phyloP scores from a whole-genome alignment of 192 early-diverging fungal genomes.

The Coemansia sp. region DNA sequence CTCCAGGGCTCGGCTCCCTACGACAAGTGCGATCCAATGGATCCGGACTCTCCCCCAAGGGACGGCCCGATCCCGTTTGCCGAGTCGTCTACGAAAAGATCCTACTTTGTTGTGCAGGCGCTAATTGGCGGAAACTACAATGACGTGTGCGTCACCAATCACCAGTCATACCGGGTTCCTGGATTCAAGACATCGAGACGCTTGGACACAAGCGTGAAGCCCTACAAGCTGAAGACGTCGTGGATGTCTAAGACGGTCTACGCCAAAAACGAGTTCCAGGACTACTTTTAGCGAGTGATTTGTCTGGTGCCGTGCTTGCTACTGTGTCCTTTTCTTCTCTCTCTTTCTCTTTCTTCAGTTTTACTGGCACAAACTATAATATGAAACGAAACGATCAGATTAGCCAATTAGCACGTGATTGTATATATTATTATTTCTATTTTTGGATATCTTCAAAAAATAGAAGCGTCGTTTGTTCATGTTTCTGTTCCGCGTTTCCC shows the following conservation, averaged over 20 bases:
- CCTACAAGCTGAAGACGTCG: neutral
- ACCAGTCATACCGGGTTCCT: slow-evolving; percentile 1
- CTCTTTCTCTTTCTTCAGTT: too few species aligned
- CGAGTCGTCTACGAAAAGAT: neutral
- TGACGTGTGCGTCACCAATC: slow-evolving; percentile 1
- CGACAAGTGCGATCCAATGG: slow-evolving; percentile 4
- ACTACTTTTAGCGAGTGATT: slow-evolving; percentile 1
- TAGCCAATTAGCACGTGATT: neutral
- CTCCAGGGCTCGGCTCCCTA: neutral
- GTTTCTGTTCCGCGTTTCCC: too few species aligned
- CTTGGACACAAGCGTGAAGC: neutral
- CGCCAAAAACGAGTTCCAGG: slow-evolving; percentile 1
- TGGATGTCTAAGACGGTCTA: neutral
- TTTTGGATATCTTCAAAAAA: neutral
- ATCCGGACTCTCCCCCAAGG: neutral
- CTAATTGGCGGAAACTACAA: neutral
- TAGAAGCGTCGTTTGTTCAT: too few species aligned
- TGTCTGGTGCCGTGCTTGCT: neutral
- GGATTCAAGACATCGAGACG: neutral
- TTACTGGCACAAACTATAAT: too few species aligned
- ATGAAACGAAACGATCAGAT: too few species aligned
- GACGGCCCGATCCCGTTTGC: slow-evolving; percentile 1
- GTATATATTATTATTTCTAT: neutral
- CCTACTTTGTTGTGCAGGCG: neutral
- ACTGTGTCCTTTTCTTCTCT: too few species aligned